These are phyloP conservation scores for Candida mesenterica DNA, from an alignment of 1,139 yeast genomes.

Conservation along the genomic window DNA sequence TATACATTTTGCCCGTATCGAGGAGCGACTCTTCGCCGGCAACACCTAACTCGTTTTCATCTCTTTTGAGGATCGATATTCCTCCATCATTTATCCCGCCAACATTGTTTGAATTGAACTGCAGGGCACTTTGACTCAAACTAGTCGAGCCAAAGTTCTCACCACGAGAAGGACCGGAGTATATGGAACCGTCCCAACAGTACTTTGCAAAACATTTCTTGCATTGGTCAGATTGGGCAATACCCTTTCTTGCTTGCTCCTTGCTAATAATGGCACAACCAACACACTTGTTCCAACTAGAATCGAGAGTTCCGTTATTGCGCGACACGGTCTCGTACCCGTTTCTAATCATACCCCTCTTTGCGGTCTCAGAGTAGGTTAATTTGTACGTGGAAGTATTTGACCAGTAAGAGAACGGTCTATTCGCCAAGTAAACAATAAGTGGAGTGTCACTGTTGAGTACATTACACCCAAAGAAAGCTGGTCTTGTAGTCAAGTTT, in stretches of 20 bases:
- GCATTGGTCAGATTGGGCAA: constrained; percentile 68
- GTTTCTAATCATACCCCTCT: constrained; percentile 61
- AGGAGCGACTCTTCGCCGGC: too few relatives aligned
- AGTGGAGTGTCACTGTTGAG: constrained; percentile 24
- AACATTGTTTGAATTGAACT: constrained; percentile 1
- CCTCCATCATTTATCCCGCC: constrained; percentile 3
- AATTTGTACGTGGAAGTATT: constrained; percentile 18
- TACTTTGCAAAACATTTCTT: constrained; percentile 64
- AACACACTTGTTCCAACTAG: constrained; percentile 73
- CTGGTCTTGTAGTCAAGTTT: constrained; percentile 20
- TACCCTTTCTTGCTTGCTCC: constrained; percentile 68
- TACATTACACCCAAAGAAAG: constrained; percentile 22
- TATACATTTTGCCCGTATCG: too few relatives aligned
- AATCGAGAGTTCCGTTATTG: constrained; percentile 66
- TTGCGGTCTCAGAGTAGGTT: constrained; percentile 44
- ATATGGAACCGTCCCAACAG: constrained; percentile 70
- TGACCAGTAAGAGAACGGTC: constrained; percentile 19
- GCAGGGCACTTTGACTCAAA: neutral
- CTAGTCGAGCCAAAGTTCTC: constrained; percentile 14
- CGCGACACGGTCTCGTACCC: constrained; percentile 79
- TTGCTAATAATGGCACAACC: constrained; percentile 88
- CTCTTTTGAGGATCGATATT: constrained; percentile 1
- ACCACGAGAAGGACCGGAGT: constrained; percentile 14
- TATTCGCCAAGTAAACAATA: constrained; percentile 21
- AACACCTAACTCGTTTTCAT: neutral